phyloP scores from a whole-genome alignment of 192 early-diverging fungal species.

The Umbelopsis ramanniana region DNA sequence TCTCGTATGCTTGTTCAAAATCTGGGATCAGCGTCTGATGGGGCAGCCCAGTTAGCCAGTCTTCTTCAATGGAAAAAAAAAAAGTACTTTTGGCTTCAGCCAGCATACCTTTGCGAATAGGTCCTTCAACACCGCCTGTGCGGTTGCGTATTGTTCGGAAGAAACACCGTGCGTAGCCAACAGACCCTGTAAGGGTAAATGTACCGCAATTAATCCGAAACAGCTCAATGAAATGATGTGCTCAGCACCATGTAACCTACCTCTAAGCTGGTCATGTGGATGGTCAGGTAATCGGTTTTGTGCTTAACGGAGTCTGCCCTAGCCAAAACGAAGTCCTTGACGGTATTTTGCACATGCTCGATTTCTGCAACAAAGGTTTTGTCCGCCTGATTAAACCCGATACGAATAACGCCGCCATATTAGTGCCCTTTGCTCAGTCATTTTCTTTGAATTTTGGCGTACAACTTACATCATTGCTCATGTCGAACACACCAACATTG shows the following conservation, averaged over 20 bases:
- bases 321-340: constrained; percentile 4
- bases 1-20: constrained; percentile 25
- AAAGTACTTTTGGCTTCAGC: too few relatives aligned
- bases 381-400: constrained; percentile 17
- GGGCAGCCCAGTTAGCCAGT: background rate
- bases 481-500: constrained; percentile 18
- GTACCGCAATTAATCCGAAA: background rate
- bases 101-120: constrained; percentile 25
- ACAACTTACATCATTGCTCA: constrained; percentile 22
- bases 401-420: too few relatives aligned
- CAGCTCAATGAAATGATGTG: too few relatives aligned
- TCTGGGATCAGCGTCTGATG: constrained; percentile 21
- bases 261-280: constrained; percentile 28
- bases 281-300: constrained; percentile 18
- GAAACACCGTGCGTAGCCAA: constrained; percentile 10
- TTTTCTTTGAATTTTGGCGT: too few relatives aligned
- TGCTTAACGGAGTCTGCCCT: constrained; percentile 6
- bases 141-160: constrained; percentile 24
- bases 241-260: background rate
- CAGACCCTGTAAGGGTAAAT: background rate
- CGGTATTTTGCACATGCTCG: constrained; percentile 4
- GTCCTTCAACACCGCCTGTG: constrained; percentile 10
- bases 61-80: background rate
- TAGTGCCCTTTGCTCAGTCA: too few relatives aligned
- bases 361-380: constrained; percentile 30